Evolutionary conservation across 768 basidiomycete genomes (phyloP).

Genomic region (Lenzites betulinus): DNA sequence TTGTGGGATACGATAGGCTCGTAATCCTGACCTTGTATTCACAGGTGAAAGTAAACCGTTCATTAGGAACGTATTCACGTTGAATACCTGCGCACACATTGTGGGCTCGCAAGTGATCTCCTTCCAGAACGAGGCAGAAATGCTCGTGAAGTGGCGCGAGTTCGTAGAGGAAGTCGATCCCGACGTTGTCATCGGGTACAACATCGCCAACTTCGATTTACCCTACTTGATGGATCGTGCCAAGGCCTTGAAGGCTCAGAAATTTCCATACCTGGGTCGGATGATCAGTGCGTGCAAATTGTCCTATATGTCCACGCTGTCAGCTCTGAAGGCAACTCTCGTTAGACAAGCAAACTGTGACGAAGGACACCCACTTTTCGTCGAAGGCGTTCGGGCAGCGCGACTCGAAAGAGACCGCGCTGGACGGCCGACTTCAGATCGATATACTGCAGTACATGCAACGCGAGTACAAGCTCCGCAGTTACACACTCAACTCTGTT

Average conservation of each 20-base stretch:
- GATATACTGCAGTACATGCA: slow-evolving; percentile 99
- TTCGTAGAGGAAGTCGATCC: slow-evolving; percentile 92
- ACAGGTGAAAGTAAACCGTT: slow-evolving; percentile 91
- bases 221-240: slow-evolving; percentile 95
- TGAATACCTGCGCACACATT: slow-evolving; percentile 92
- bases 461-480: slow-evolving; percentile 94
- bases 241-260: slow-evolving; percentile 65
- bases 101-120: slow-evolving; percentile 96
- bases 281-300: slow-evolving; percentile 57
- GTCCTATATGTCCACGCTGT: neutral
- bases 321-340: neutral
- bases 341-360: slow-evolving; percentile 72
- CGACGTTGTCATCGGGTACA: slow-evolving; percentile 96
- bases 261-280: slow-evolving; percentile 39
- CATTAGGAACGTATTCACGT: slow-evolving; percentile 94
- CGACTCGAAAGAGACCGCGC: slow-evolving; percentile 89
- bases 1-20: neutral
- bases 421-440: slow-evolving; percentile 93
- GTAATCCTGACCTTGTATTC: neutral
- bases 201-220: slow-evolving; percentile 92
- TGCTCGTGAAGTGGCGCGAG: slow-evolving; percentile 86
- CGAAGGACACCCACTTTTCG: slow-evolving; percentile 95
- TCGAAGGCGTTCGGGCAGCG: slow-evolving; percentile 97
- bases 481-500: slow-evolving; percentile 96
- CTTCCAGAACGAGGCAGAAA: slow-evolving; percentile 68